A percentile compares a stretch with the other conserved stretches of the same genome.
Conservation (phyloP, 164 flowering plant genomes). For the Kalanchoe fedtschenkoi region DNA sequence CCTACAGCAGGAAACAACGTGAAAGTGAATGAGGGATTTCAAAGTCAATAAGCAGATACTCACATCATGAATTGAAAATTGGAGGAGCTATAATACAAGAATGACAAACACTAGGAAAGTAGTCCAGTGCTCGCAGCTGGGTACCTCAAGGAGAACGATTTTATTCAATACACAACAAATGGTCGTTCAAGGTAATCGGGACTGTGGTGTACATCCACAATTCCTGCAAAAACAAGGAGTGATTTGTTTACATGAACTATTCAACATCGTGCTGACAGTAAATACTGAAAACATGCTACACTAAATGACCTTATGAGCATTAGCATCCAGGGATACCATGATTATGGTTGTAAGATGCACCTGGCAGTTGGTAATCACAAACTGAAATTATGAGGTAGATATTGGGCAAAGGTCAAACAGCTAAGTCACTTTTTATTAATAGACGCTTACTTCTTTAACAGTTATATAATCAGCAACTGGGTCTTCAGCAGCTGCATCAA, state of each 20-base stretch:
- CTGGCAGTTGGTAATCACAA: background rate
- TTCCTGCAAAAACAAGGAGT: conserved; percentile 48
- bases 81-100: background rate
- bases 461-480: conserved; percentile 81
- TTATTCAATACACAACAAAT: conserved; percentile 78
- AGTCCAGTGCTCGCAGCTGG: conserved; percentile 1
- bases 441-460: conserved; percentile 66
- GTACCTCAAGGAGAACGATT: conserved; percentile 84
- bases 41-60: background rate
- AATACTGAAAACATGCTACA: background rate
- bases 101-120: background rate
- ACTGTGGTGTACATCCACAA: conserved; percentile 93
- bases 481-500: conserved; percentile 80
- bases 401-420: background rate
- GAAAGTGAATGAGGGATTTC: background rate
- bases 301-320: background rate
- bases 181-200: conserved; percentile 91
- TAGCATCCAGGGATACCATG: background rate
- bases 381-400: background rate
- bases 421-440: background rate
- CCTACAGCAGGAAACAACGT: conserved; percentile 29
- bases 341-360: background rate
- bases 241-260: background rate
- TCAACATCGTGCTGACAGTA: background rate
- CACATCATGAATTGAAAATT: background rate